Percentiles rank a stretch among this genome's conserved stretches.
phyloP scores from a whole-genome alignment of 75 land plant genomes.

The Pinus taeda region DNA sequence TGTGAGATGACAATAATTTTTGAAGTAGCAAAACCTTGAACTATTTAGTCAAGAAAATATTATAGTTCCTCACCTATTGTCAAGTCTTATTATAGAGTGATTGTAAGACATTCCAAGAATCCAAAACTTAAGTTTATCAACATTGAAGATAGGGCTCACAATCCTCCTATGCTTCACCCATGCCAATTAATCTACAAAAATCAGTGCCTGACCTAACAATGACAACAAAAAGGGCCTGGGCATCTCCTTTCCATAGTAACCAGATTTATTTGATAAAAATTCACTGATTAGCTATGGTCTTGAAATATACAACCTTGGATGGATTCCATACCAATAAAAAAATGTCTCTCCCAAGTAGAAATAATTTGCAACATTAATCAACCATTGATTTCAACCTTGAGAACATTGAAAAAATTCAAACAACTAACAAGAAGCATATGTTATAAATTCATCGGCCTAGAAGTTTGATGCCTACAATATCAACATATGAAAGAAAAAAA shows the following conservation, averaged over 20 bases:
- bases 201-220: constrained; percentile 23
- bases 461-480: too few relatives aligned
- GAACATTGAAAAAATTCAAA: neutral
- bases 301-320: constrained; percentile 31
- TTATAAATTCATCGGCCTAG: neutral
- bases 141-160: constrained; percentile 20
- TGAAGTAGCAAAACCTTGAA: too few relatives aligned
- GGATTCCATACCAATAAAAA: constrained; percentile 43
- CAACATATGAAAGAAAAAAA: neutral
- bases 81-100: too few relatives aligned
- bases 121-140: constrained; percentile 34
- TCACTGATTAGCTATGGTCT: constrained; percentile 40
- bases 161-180: constrained; percentile 20
- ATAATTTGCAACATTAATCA: neutral
- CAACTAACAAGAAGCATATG: neutral
- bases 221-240: neutral
- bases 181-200: constrained; percentile 6
- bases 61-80: too few relatives aligned
- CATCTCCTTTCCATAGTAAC: neutral
- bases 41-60: too few relatives aligned
- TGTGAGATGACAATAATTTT: too few relatives aligned
- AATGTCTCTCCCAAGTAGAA: constrained; percentile 34
- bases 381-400: too few relatives aligned
- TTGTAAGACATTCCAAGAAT: neutral
- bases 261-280: constrained; percentile 32